Base-by-base conservation (phyloP, 202 grass and related monocot species). In the Carex sylvatica region DNA sequence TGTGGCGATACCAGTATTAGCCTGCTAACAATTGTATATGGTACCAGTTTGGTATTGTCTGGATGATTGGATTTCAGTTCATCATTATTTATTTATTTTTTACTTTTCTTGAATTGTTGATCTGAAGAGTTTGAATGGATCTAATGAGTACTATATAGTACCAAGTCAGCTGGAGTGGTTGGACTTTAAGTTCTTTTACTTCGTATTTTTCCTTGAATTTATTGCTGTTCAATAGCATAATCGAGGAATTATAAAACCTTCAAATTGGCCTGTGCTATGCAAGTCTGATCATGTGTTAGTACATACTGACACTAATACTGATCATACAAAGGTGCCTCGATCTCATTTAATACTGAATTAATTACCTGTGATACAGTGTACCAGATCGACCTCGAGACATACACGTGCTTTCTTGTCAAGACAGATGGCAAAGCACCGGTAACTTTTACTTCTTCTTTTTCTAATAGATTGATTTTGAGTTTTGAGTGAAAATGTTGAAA, bases 391-490 rank as follows among this genome's bases (percentile, higher is more conserved):
- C 47, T 93, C 44, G 86, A 93, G 80, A 90, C 88, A 42, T 82
- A 74, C 87, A 88, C 35, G 82, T 95, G 86, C 86, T 95, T 87
- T 60, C 26, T 83, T 85, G 63, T 93, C 74, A 68, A 88, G 85
- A 93, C 92, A 59, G 81, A 89, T 52, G 95, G 95, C 69, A 78
- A 89, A 90, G 79, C 91, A 26, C 95, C 95, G 75, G 95, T 98
- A 98, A 93, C 69, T 83, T 83, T 47, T 88, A 78, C 16, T 86
- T 36, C 2, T n/a, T 40, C 13, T 58, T 15, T 70, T 26, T 61
- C 14, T 9, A 40, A 60, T 13, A 47, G n/a, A 15, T 53, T 74
- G 18, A 40, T 36, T 75, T 79, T 18, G 5, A 58, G 40, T 84
- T 62, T 46, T 7, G 12, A 47, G 10, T 19, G 28, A 78, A 58